phyloP scores from a whole-genome alignment of 2,329 filamentous ascomycete genomes.

The Nemania sp. region DNA sequence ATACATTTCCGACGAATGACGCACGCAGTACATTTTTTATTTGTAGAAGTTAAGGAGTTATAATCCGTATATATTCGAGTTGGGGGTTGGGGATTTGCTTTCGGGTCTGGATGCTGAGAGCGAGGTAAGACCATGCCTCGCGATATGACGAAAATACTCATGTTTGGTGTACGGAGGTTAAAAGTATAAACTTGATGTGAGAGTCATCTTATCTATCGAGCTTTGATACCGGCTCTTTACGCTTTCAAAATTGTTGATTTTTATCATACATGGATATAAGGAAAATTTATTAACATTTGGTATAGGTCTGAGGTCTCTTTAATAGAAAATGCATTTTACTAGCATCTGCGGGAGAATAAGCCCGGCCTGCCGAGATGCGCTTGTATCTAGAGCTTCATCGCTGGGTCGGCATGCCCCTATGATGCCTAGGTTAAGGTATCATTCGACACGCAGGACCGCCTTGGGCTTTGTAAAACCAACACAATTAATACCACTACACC shows the following conservation, averaged over 20 bases:
- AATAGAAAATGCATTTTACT: constrained; percentile 25
- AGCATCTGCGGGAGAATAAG: constrained; percentile 24
- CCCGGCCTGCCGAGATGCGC: constrained; percentile 17
- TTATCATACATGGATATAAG: background rate
- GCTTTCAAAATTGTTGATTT: background rate
- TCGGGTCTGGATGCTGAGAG: background rate
- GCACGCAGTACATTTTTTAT: background rate
- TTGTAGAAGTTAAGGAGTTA: background rate
- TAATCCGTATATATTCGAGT: background rate
- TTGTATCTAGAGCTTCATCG: constrained; percentile 20
- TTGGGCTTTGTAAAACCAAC: constrained; percentile 40
- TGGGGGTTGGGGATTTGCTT: background rate
- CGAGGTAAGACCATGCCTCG: constrained; percentile 25
- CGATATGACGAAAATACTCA: too few species aligned
- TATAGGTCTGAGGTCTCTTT: background rate
- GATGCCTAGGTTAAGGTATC: constrained; percentile 24
- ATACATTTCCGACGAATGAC: background rate
- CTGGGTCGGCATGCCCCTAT: constrained; percentile 29
- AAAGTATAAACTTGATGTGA: background rate
- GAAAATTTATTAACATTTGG: constrained; percentile 9
- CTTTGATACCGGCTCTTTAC: background rate
- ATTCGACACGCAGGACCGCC: constrained; percentile 29
- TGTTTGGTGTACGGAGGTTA: background rate
- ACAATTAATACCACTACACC: constrained; percentile 30
- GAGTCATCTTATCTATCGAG: background rate